Percentiles rank a stretch among this genome's conserved stretches.
Evolutionary conservation across 2,329 filamentous ascomycete species (phyloP).

Genomic region (Aulographum hederae): DNA sequence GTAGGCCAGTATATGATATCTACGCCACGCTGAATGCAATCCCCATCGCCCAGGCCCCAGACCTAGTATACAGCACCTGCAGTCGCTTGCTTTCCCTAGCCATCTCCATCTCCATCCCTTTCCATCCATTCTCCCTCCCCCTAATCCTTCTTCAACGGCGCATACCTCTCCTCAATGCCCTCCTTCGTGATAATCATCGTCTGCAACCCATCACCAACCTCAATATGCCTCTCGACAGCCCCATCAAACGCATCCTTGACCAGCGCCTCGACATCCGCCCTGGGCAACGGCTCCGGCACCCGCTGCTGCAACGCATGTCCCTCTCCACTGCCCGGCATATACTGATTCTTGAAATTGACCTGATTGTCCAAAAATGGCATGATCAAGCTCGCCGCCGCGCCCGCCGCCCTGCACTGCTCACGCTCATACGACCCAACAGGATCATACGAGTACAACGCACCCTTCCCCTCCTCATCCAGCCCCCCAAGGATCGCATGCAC

Average conservation of each 20-base stretch:
- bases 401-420: conserved; percentile 86
- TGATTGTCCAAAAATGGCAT: conserved; percentile 99
- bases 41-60: too few species aligned
- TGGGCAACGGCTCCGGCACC: conserved; percentile 48
- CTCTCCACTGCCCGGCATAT: conserved; percentile 66
- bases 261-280: conserved; percentile 60
- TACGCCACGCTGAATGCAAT: too few species aligned
- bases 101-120: too few species aligned
- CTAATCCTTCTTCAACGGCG: conserved; percentile 82
- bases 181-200: conserved; percentile 82
- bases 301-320: conserved; percentile 66
- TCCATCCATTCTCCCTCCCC: background rate
- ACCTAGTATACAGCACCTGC: too few species aligned
- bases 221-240: conserved; percentile 95
- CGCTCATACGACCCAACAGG: conserved; percentile 95
- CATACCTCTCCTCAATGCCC: conserved; percentile 72
- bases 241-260: conserved; percentile 97
- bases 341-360: conserved; percentile 99
- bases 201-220: conserved; percentile 92
- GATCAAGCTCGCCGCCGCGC: conserved; percentile 82
- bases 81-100: too few species aligned
- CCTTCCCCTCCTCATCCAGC: conserved; percentile 83
- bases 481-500: conserved; percentile 87
- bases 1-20: too few species aligned
- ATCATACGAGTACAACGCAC: conserved; percentile 92